A percentile compares a stretch with the other conserved stretches of the same genome.
Conservation (phyloP, 495 filamentous ascomycete species). For the Sordaria brevicollis region DNA sequence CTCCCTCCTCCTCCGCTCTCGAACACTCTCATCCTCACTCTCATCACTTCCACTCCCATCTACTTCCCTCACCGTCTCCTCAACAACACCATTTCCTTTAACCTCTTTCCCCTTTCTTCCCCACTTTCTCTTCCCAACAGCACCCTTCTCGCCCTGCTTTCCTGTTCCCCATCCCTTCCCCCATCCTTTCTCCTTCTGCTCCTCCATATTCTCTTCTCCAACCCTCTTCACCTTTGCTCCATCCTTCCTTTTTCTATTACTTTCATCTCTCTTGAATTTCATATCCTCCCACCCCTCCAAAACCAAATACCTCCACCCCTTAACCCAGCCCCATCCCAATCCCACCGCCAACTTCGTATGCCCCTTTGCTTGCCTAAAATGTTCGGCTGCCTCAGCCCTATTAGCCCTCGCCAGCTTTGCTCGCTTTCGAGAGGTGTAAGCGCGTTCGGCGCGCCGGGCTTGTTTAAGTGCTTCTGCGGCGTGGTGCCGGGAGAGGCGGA, state of each 20-base stretch:
- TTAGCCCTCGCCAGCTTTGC: conserved; percentile 15
- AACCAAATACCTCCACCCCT: conserved; percentile 10
- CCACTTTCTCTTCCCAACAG: neutral
- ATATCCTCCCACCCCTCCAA: conserved; percentile 9
- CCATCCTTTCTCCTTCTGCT: too few species aligned
- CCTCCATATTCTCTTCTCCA: conserved; percentile 8
- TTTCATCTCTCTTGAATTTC: neutral
- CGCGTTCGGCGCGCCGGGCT: conserved; percentile 19
- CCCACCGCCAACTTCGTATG: conserved; percentile 14
- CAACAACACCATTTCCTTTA: neutral
- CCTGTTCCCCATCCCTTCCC: too few species aligned
- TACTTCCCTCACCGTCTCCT: neutral
- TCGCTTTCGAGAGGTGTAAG: conserved; percentile 20
- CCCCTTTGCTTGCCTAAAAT: conserved; percentile 13
- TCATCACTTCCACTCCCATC: neutral
- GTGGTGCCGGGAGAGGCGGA: conserved; percentile 11
- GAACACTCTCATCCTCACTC: neutral
- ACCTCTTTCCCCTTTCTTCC: neutral
- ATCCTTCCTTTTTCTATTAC: neutral
- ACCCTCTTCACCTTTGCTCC: conserved; percentile 10
- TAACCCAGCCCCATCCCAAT: conserved; percentile 6
- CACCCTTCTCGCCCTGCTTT: too few species aligned
- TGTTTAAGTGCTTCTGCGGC: conserved; percentile 14
- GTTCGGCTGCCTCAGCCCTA: conserved; percentile 13
- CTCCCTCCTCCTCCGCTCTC: neutral